Percentiles rank a stretch among this genome's conserved stretches.
phyloP scores from a whole-genome alignment of 345 rosid genomes.

The Mangifera indica region DNA sequence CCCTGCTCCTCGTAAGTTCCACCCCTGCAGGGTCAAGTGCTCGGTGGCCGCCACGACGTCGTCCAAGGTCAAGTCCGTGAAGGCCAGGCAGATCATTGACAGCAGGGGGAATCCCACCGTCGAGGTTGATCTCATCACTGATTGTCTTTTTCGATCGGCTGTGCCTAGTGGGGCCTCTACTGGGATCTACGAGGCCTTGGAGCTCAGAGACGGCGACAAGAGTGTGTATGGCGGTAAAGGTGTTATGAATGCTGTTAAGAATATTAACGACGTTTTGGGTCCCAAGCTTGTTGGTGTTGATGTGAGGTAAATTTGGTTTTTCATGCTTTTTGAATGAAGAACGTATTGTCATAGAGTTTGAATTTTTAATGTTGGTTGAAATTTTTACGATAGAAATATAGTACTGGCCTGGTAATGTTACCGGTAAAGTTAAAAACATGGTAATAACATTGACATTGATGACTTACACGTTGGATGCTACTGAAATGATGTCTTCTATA shows the following conservation, averaged over 20 bases:
- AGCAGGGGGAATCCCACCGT: constrained; percentile 98
- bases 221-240: constrained; percentile 90
- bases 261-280: constrained; percentile 72
- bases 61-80: constrained; percentile 66
- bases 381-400: too few species aligned
- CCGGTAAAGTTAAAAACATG: too few species aligned
- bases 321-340: too few species aligned
- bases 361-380: too few species aligned
- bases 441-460: too few species aligned
- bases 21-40: constrained; percentile 47
- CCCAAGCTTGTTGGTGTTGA: constrained; percentile 89
- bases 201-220: constrained; percentile 91
- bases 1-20: constrained; percentile 30
- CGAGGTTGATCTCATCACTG: constrained; percentile 92
- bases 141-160: constrained; percentile 76
- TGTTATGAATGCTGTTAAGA: constrained; percentile 71
- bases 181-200: constrained; percentile 94
- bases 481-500: too few species aligned
- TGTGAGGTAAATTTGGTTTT: constrained; percentile 52
- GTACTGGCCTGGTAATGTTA: too few species aligned
- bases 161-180: constrained; percentile 99
- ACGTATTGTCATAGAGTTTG: too few species aligned
- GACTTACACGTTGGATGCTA: too few species aligned
- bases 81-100: constrained; percentile 97
- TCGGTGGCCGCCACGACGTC: constrained; percentile 34